A percentile compares a stretch with the other conserved stretches of the same genome.
Conservation (phyloP, 306 rosid genomes). For the Fagus sylvatica region DNA sequence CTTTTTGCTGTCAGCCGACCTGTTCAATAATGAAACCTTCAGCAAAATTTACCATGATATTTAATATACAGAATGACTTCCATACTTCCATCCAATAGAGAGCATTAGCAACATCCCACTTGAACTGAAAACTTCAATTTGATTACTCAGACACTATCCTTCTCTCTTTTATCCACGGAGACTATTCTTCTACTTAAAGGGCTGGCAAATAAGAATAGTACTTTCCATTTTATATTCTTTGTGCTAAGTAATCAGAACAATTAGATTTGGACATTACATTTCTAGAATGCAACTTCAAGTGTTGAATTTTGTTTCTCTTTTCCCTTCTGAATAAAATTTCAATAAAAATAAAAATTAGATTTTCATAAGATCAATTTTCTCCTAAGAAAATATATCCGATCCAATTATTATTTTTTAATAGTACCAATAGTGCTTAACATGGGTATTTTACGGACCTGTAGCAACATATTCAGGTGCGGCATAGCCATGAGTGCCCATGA, state of each 20-base stretch:
- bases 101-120: neutral
- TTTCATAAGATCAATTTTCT: neutral
- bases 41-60: constrained; percentile 7
- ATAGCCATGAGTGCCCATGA: constrained; percentile 90
- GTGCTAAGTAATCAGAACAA: neutral
- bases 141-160: neutral
- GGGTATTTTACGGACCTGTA: constrained; percentile 58
- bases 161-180: neutral
- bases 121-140: neutral
- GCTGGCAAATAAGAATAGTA: neutral
- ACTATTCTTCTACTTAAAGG: neutral
- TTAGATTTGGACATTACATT: neutral
- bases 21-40: constrained; percentile 22
- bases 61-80: neutral
- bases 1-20: constrained; percentile 86
- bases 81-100: neutral
- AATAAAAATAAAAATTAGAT: neutral
- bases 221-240: neutral
- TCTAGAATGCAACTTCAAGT: neutral
- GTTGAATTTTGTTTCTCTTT: neutral
- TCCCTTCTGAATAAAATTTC: neutral
- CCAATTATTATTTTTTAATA: neutral
- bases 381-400: neutral
- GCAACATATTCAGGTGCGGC: constrained; percentile 98
- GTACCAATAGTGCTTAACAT: constrained; percentile 1